Base-by-base conservation (phyloP, 768 basidiomycete genomes). In the Phylloporus sp. region DNA sequence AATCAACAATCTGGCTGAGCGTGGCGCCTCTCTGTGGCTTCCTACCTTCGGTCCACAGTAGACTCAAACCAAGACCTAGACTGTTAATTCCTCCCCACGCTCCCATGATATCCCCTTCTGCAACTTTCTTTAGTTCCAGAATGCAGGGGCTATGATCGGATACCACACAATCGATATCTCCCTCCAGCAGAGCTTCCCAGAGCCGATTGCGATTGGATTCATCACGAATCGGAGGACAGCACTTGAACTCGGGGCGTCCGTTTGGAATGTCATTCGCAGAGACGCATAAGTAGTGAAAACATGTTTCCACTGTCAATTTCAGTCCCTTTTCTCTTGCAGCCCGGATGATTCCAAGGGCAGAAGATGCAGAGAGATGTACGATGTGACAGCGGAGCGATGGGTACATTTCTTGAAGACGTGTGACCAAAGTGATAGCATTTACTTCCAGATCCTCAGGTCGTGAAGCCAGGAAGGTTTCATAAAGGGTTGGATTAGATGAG, bases 81-180 rank as follows among this genome's bases (percentile, higher is more conserved):
- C 90, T 86, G 54, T 87, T 88, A 56, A 99, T 91, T 0, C 95
- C 95, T 36, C 95, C 95, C 95, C 95, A 97, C 0, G 95, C 91
- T 20, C 73, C 68, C 86, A 97, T 89, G 54, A 97, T 76, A 62
- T 94, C 80, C 1, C 93, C 90, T 38, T 80, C 77, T 26, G 85
- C 84, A 31, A 84, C 67, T 54, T 79, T 80, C 74, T 98, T 99
- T 53, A 99, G 73, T 59, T 85, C 82, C 22, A 80, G 72, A 12
- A 88, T 76, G 68, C 95, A 97, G 15, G 95, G 95, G 56, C 91
- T 94, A 65, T 99, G 95, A 71, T 99, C 95, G 47, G 93, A 95
- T 7, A 98, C 94, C 47, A 98, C 84, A 63, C 80, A 94, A 70
- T 97, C 91, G 59, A 99, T 93, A 36, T 83, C 75, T 2, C 90